Evolutionary conservation across 2,329 filamentous ascomycete genomes (phyloP).

Genomic region (Monilinia fructicola): DNA sequence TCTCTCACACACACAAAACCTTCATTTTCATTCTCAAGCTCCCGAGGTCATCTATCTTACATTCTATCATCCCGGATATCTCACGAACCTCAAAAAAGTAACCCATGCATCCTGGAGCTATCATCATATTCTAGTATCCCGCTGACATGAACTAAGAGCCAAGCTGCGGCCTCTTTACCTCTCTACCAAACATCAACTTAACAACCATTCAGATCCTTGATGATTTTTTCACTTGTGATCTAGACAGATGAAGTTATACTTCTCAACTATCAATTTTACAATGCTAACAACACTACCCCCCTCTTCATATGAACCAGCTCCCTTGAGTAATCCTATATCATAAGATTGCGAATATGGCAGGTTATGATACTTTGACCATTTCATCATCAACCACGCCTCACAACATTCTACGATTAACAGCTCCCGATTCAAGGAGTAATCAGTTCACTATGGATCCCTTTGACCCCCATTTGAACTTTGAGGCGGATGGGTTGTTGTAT

Average conservation of each 20-base stretch:
- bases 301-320: conserved; percentile 5
- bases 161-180: conserved; percentile 20
- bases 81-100: not conserved
- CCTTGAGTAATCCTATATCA: conserved; percentile 1
- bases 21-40: not conserved
- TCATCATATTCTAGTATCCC: not conserved
- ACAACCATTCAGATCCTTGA: not conserved
- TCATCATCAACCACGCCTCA: conserved; percentile 27
- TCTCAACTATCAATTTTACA: conserved; percentile 15
- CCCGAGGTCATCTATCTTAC: not conserved
- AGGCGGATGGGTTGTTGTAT: conserved; percentile 36
- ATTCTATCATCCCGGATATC: not conserved
- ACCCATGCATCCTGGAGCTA: not conserved
- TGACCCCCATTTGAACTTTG: conserved; percentile 37
- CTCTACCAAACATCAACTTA: conserved; percentile 17
- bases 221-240: conserved; percentile 1
- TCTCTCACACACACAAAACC: no score
- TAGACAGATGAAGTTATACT: conserved; percentile 18
- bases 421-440: conserved; percentile 27
- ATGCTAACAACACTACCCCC: conserved; percentile 10
- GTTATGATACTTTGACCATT: conserved; percentile 27
- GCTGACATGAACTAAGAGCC: conserved; percentile 21
- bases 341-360: conserved; percentile 27
- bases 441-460: conserved; percentile 36
- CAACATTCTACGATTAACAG: conserved; percentile 36